A percentile compares a stretch with the other conserved stretches of the same genome.
These are phyloP conservation scores for Erysimum cheiranthoides DNA, from an alignment of 345 rosid genomes.

Conservation along the genomic window DNA sequence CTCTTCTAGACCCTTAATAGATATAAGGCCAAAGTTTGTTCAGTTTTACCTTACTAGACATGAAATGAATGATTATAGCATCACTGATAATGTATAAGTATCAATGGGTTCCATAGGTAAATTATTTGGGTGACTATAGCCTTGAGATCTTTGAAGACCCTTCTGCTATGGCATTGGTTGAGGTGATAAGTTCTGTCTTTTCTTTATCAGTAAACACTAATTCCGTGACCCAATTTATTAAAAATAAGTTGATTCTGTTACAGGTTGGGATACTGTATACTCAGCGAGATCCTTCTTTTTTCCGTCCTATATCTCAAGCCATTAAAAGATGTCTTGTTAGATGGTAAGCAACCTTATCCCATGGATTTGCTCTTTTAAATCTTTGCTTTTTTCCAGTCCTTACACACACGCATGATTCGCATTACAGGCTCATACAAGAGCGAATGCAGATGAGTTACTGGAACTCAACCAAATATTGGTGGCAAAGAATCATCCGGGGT, in stretches of 20 bases:
- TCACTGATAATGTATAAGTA: neutral
- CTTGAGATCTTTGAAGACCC: conserved; percentile 93
- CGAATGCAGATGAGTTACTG: conserved; percentile 63
- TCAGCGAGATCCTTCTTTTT: conserved; percentile 87
- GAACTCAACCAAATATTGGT: conserved; percentile 53
- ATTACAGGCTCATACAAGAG: conserved; percentile 82
- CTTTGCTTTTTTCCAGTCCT: conserved; percentile 8
- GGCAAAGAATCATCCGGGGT: conserved; percentile 83
- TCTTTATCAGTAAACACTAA: neutral
- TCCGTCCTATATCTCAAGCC: conserved; percentile 86
- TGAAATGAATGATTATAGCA: neutral
- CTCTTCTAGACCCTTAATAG: conserved; percentile 22
- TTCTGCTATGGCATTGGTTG: conserved; percentile 74
- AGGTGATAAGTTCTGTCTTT: conserved; percentile 54
- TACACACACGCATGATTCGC: neutral
- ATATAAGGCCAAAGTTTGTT: conserved; percentile 9
- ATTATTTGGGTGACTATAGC: conserved; percentile 87
- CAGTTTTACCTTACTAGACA: neutral
- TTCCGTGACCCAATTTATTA: neutral
- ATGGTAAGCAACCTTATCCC: conserved; percentile 60
- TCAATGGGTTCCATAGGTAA: conserved; percentile 54
- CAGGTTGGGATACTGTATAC: conserved; percentile 91
- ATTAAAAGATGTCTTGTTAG: conserved; percentile 88
- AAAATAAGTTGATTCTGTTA: conserved; percentile 24
- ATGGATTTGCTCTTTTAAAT: conserved; percentile 18